Evolutionary conservation across 768 basidiomycete species (phyloP), one percentile per base, ranked within the genome.

Genomic region (Suillus alpinus): DNA sequence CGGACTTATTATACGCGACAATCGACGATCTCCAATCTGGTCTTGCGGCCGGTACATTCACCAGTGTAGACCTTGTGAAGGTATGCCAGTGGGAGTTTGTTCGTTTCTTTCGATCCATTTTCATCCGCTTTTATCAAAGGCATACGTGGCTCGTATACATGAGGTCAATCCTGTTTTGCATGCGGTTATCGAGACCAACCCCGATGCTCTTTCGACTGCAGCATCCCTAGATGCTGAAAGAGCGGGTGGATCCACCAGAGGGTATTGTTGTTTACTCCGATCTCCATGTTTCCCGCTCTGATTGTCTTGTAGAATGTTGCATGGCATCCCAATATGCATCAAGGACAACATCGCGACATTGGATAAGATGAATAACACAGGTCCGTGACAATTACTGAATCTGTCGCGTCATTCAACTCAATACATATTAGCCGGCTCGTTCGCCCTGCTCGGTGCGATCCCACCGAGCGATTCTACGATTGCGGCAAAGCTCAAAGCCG

Each of bases 401-500:
- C 6, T 18, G 16, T 18, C 18, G 6, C 6, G 26, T 12, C 16
- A 6, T 55, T 39, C 16, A 39, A 16, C 16, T 55, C 36, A 39
- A 26, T 9, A 39, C 5, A 12, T 18, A 39, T 37, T 18, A 55
- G 53, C 53, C 10, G 53, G 53, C 6, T 55, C 53, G 2, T 55
- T 39, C 29, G 53, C 53, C 53, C 23, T 55, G 3, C 53, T 55
- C 37, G 53, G 53, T 7, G 53, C 53, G 37, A 55, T 55, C 16
- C 53, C 53, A 29, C 53, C 53, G 37, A 55, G 53, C 53, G 53
- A 55, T 55, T 55, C 53, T 6, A 55, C 53, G 16, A 4, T 55
- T n/a, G 53, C 53, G 1, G 23, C 53, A 12, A 55, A 29, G 37
- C 53, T 55, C 37, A 55, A 29, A 55, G 53, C 53, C 29, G 53